Base-by-base conservation (phyloP, 148 eudicot genomes). In the Fallopia convolvulus region DNA sequence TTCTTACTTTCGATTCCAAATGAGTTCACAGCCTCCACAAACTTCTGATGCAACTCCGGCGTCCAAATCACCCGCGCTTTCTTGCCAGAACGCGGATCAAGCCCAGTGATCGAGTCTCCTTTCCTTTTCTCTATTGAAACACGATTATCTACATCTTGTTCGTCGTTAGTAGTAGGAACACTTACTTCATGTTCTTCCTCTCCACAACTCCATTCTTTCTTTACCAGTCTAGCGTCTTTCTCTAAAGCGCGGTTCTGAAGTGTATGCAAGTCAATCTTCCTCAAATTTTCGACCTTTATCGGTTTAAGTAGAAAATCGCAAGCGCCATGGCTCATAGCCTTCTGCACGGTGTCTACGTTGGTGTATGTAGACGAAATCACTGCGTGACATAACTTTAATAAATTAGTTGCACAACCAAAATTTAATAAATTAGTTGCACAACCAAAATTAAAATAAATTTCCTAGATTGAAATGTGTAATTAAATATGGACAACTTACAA, bases 1-100 rank as follows among this genome's bases (percentile, higher is more conserved):
- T 61, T 61, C 72, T 66, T 66, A 66, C 72, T 17, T 5, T 66
- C 72, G 44, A 66, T n/a, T 66, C 72, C 72, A 66, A 4, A 14
- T 18, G 36, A 13, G 14, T 33, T 17, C 14, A 32, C 72, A 1
- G 72, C 72, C 72, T 11, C n/a, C 6, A 66, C 44, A 66, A 66
- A 66, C 32, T 14, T 15, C 13, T 33, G 20, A 13, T 66, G 72
- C 42, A 66, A 66, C 72, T 66, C 44, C 14, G 8, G 0, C 1
- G 20, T 13, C 72, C 72, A 66, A 32, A 66, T 23, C 17, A 66
- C 72, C 1, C 72, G 39, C 21, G 8, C 15, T 14, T 32, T 66
- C 4, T 66, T 66, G 20, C 72, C 44, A 33, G 72, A 5, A 0
- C 44, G 72, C 1, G 44, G 72, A 66, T 66, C 42, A 20, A 66